Evolutionary conservation across 805 yeast genomes (phyloP).

Genomic region (Wickerhamiella musiphila): DNA sequence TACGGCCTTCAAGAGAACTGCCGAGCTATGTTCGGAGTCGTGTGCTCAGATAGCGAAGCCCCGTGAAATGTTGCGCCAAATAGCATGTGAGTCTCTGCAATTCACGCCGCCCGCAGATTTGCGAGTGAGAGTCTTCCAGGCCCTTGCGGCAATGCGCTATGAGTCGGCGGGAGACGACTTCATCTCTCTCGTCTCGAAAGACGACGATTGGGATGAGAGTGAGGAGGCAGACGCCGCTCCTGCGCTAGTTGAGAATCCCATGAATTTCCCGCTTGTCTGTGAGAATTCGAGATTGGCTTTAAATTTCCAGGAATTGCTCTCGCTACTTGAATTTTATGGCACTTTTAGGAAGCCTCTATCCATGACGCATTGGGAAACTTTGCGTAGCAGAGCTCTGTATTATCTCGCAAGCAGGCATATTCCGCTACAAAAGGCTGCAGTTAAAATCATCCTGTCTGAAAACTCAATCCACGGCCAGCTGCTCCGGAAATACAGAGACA

Average conservation of each 20-base stretch:
- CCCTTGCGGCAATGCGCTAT: too few species aligned
- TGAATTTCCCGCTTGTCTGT: too few species aligned
- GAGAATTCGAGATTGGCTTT: too few species aligned
- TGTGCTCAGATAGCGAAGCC: too few species aligned
- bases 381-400: constrained; percentile 35
- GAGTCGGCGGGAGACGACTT: too few species aligned
- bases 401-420: constrained; percentile 44
- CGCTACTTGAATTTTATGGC: constrained; percentile 42
- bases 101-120: too few species aligned
- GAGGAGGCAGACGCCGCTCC: constrained; percentile 10
- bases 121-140: too few species aligned
- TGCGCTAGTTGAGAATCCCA: not conserved
- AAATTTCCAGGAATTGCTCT: constrained; percentile 17
- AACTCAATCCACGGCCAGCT: constrained; percentile 27
- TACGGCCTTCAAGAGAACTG: too few species aligned
- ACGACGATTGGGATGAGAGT: constrained; percentile 13
- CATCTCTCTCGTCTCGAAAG: too few species aligned
- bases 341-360: constrained; percentile 46
- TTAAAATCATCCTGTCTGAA: constrained; percentile 51
- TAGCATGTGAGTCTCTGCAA: too few species aligned
- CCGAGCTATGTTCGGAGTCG: too few species aligned
- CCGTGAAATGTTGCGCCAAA: too few species aligned
- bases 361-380: constrained; percentile 33
- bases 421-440: constrained; percentile 53
- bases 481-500: constrained; percentile 53